Evolutionary conservation across 495 filamentous ascomycete species (phyloP), one percentile per base, ranked within the genome.

Genomic region (Trichoderma erinaceum): DNA sequence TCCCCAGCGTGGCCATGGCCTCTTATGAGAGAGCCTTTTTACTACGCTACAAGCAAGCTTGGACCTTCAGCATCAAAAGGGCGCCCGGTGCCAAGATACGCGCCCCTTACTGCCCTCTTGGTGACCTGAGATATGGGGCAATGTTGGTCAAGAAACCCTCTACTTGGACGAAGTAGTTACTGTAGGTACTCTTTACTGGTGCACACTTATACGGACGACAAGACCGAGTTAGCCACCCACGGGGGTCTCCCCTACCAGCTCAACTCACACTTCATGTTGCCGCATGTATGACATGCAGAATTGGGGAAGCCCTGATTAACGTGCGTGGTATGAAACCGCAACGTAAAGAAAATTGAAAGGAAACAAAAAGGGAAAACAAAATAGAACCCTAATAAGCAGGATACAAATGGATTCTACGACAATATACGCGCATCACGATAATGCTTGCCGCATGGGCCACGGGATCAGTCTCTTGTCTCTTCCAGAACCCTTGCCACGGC

Each of bases 281-380:
- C 56, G 56, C 56, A 61, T 61, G 56, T 25, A 61, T 61, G 56
- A 29, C 56, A 32, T 61, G 56, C 56, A 61, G 56, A 23, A 13
- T 27, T 29, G 56, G 23, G 52, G 16, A 61, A 61, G 56, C 25
- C 15, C 15, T 16, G 10, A 56, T 10, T 23, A 56, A 16, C 43
- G 18, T 38, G 35, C 35, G 5, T 38, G 35, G 35, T 5, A 38
- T 38, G 35, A 38, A 3, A 38, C 8, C 35, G 8, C 8, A 38
- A 38, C 35, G 35, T 38, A 38, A 38, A 4, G 5, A 38, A 38
- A 48, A 18, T 1, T 4, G 0, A 52, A n/a, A 23, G 6, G 7
- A 50, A 21, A 2, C n/a, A 50, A 50, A n/a, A 21, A 50, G 7
- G 16, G 16, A 21, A 10, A 52, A n/a, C 4, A 52, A 10, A 52